Conservation (phyloP, 2,329 filamentous ascomycete genomes). For the Colletotrichum higginsianum region DNA sequence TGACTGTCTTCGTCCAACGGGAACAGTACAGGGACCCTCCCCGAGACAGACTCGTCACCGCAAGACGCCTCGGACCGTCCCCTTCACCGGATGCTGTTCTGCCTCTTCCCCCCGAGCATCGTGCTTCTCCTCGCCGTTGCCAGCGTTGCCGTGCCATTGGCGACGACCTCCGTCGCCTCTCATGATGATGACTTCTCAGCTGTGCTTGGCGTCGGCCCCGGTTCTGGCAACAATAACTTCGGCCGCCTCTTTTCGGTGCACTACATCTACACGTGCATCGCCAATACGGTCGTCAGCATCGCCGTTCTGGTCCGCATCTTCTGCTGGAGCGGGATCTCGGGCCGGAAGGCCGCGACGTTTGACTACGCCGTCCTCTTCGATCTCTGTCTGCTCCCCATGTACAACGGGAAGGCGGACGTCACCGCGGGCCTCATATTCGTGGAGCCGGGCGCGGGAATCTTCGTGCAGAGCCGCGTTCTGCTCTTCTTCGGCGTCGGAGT, state of each 20-base stretch:
- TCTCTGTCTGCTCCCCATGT: not conserved
- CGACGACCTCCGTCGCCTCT: not conserved
- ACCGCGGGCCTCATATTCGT: constrained; percentile 4
- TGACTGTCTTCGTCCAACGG: not conserved
- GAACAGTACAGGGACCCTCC: not conserved
- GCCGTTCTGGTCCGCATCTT: too few species aligned
- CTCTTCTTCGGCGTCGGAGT: not conserved
- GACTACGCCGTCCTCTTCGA: not conserved
- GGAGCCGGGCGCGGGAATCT: not conserved
- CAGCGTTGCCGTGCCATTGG: not conserved
- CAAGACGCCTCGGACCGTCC: not conserved
- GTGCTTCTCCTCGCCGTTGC: not conserved
- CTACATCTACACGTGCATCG: too few species aligned
- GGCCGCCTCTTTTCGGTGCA: not conserved
- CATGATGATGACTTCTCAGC: not conserved
- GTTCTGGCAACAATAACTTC: not conserved
- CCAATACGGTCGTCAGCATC: too few species aligned
- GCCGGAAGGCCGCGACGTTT: not conserved
- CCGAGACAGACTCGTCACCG: not conserved
- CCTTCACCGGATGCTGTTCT: not conserved
- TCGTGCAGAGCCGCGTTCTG: not conserved
- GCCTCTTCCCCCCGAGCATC: not conserved
- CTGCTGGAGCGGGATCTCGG: too few species aligned
- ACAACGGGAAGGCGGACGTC: not conserved
- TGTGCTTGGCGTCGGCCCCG: not conserved